Evolutionary conservation across 2,329 filamentous ascomycete species (phyloP).

Genomic region (Boeremia exigua): DNA sequence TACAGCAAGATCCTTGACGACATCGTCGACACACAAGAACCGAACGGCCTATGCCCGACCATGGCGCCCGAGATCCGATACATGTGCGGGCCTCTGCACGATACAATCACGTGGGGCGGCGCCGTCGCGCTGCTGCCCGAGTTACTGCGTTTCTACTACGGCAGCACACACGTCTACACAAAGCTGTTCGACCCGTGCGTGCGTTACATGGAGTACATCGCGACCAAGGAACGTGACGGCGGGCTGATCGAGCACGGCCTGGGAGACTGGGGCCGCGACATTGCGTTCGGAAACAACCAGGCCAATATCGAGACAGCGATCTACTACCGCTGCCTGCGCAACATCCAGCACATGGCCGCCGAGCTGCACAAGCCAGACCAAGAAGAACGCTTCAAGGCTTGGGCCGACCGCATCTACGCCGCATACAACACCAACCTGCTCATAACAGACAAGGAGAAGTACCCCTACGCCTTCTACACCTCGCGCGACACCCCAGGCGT

Average conservation of each 20-base stretch:
- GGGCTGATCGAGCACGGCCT: conserved; percentile 54
- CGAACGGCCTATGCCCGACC: conserved; percentile 54
- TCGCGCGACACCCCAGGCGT: conserved; percentile 42
- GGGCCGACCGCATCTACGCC: conserved; percentile 29
- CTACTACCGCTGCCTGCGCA: conserved; percentile 51
- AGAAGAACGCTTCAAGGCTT: conserved; percentile 23
- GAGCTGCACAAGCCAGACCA: conserved; percentile 19
- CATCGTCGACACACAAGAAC: conserved; percentile 55
- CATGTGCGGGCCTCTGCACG: conserved; percentile 57
- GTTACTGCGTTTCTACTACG: conserved; percentile 51
- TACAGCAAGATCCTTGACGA: conserved; percentile 57
- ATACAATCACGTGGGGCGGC: conserved; percentile 55
- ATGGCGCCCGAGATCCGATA: conserved; percentile 58
- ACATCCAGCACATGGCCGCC: conserved; percentile 46
- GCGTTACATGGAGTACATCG: conserved; percentile 53
- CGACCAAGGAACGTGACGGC: conserved; percentile 48
- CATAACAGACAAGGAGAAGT: conserved; percentile 27
- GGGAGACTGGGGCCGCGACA: conserved; percentile 53
- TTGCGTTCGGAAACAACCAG: conserved; percentile 54
- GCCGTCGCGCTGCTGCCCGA: conserved; percentile 45
- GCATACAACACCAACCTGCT: conserved; percentile 32
- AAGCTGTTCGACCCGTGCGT: conserved; percentile 49
- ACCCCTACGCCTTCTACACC: conserved; percentile 51
- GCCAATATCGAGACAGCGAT: conserved; percentile 55
- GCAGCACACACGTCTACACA: conserved; percentile 46